A percentile compares a stretch with the other conserved stretches of the same genome.
Evolutionary conservation across 768 basidiomycete species (phyloP).

Genomic region (Epithele typhae): DNA sequence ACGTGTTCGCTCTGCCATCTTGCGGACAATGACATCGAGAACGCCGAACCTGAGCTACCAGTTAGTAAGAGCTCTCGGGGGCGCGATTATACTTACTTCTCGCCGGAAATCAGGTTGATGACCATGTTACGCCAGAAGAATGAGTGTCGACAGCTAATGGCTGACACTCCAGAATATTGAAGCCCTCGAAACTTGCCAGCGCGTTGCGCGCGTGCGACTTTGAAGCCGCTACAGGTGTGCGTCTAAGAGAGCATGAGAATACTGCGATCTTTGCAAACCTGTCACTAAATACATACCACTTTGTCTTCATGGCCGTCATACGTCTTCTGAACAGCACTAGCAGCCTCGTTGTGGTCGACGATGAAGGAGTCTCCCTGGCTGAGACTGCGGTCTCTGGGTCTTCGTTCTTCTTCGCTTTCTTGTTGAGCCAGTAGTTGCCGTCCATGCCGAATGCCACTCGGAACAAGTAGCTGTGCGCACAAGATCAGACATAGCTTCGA

Average conservation of each 20-base stretch:
- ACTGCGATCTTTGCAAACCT: background rate
- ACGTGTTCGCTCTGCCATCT: background rate
- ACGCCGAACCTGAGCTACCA: no score
- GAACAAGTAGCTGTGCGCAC: background rate
- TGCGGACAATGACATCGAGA: background rate
- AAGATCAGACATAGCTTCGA: background rate
- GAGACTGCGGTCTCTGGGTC: background rate
- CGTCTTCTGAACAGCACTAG: background rate
- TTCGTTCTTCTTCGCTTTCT: background rate
- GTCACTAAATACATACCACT: background rate
- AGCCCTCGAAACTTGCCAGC: background rate
- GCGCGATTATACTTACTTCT: background rate
- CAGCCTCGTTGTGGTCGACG: background rate
- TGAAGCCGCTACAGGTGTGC: background rate
- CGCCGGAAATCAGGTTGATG: background rate
- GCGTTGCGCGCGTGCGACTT: background rate
- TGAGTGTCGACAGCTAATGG: background rate
- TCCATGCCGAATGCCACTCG: background rate
- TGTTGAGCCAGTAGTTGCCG: background rate
- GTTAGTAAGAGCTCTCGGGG: no score
- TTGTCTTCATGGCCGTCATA: background rate
- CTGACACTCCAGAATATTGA: background rate
- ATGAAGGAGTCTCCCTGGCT: background rate
- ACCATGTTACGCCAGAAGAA: background rate
- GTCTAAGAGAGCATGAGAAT: background rate